These are phyloP conservation scores for Epithemia pelagica DNA, from an alignment of 108 stramenopile genomes.

Conservation along the genomic window DNA sequence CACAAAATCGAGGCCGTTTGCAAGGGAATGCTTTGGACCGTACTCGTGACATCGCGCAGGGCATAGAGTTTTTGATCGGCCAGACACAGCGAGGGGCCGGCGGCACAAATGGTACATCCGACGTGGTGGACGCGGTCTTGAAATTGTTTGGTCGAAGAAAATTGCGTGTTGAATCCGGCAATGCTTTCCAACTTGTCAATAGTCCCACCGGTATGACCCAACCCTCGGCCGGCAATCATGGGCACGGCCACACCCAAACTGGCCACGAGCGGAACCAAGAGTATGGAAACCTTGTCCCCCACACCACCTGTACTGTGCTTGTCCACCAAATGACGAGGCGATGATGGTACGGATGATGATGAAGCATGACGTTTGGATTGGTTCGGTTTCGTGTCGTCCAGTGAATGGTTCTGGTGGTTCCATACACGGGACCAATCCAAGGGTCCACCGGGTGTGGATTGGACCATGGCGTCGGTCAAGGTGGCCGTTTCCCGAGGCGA, in stretches of 20 bases:
- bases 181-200: slow-evolving; percentile 83
- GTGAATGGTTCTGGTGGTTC: not conserved
- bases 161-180: slow-evolving; percentile 50
- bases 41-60: slow-evolving; percentile 73
- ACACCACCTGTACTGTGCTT: slow-evolving; percentile 84
- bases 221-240: slow-evolving; percentile 81
- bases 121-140: slow-evolving; percentile 33
- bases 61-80: slow-evolving; percentile 82
- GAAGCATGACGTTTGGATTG: not conserved
- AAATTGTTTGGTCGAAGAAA: slow-evolving; percentile 35
- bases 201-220: slow-evolving; percentile 85
- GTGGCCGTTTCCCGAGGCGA: slow-evolving; percentile 59
- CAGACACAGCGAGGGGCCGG: slow-evolving; percentile 49
- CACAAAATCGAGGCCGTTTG: slow-evolving; percentile 71
- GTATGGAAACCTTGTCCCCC: slow-evolving; percentile 72
- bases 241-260: slow-evolving; percentile 52
- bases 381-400: not conserved
- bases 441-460: slow-evolving; percentile 38
- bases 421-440: slow-evolving; percentile 37
- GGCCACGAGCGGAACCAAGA: slow-evolving; percentile 75
- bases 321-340: slow-evolving; percentile 38
- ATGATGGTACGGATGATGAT: not conserved
- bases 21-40: slow-evolving; percentile 63
- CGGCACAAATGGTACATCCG: slow-evolving; percentile 55
- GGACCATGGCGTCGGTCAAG: slow-evolving; percentile 60